These are phyloP conservation scores for Bretschneidera sinensis DNA, from an alignment of 345 rosid species.

Conservation along the genomic window DNA sequence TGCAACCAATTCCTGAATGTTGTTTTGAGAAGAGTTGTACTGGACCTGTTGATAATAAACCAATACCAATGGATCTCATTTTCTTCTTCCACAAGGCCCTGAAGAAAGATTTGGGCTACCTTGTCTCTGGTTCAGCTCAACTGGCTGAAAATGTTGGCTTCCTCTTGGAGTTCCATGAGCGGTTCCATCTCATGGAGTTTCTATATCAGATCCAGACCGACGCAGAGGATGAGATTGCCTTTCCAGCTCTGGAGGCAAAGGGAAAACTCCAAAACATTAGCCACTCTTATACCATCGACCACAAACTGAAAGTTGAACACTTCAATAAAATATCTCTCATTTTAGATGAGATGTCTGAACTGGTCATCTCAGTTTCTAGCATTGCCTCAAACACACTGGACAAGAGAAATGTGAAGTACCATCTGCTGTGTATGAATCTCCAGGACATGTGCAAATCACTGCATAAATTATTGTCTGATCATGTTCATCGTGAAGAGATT, in stretches of 20 bases:
- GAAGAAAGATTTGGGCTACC: constrained; percentile 64
- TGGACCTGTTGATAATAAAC: constrained; percentile 25
- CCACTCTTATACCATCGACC: constrained; percentile 63
- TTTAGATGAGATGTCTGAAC: constrained; percentile 53
- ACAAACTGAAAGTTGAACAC: constrained; percentile 47
- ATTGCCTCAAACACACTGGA: constrained; percentile 21
- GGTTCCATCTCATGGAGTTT: constrained; percentile 47
- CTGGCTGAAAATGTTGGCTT: constrained; percentile 41
- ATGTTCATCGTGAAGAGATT: constrained; percentile 60
- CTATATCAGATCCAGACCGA: constrained; percentile 59
- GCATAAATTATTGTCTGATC: constrained; percentile 64
- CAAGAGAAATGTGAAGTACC: constrained; percentile 26
- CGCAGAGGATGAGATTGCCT: constrained; percentile 79
- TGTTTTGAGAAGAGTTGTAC: constrained; percentile 30
- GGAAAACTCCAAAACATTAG: constrained; percentile 55
- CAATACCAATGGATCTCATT: constrained; percentile 61
- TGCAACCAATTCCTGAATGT: constrained; percentile 22
- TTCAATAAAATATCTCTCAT: constrained; percentile 50
- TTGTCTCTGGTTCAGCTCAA: constrained; percentile 51
- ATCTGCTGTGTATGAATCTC: constrained; percentile 50
- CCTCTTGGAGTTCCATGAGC: constrained; percentile 50
- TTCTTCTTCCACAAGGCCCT: constrained; percentile 84
- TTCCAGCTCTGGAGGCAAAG: constrained; percentile 78
- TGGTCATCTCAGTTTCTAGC: constrained; percentile 28
- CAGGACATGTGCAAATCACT: constrained; percentile 53